Conservation (phyloP, 2,329 filamentous ascomycete species). For the Sporothrix protearum region DNA sequence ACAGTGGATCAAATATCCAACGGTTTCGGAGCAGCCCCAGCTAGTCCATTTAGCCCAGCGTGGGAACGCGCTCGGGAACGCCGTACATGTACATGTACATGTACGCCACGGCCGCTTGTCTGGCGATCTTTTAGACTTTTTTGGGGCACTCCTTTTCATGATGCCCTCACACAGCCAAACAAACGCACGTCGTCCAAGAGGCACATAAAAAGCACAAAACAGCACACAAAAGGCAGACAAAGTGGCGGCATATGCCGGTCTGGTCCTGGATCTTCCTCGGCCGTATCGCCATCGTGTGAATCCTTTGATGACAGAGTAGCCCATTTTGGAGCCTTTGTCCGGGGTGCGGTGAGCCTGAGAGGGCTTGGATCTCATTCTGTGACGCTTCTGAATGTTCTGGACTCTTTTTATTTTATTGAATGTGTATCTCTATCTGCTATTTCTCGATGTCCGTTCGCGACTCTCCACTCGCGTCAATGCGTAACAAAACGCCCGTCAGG, state of each 20-base stretch:
- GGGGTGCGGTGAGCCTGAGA: background rate
- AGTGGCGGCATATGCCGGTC: background rate
- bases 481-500: background rate
- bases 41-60: background rate
- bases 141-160: background rate
- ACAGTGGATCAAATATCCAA: background rate
- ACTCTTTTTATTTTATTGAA: no score
- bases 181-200: background rate
- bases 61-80: constrained; percentile 9
- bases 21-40: background rate
- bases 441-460: background rate
- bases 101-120: background rate
- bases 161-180: background rate
- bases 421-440: background rate
- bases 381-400: background rate
- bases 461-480: background rate
- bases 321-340: background rate
- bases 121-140: background rate
- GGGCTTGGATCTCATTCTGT: background rate
- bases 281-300: background rate
- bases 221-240: no score
- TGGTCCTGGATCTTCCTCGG: background rate
- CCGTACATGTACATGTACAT: no score
- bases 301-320: constrained; percentile 9
- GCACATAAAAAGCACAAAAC: background rate